Evolutionary conservation across 345 rosid species (phyloP), one percentile per base, ranked within the genome.

Genomic region (Rhodomyrtus tomentosa): DNA sequence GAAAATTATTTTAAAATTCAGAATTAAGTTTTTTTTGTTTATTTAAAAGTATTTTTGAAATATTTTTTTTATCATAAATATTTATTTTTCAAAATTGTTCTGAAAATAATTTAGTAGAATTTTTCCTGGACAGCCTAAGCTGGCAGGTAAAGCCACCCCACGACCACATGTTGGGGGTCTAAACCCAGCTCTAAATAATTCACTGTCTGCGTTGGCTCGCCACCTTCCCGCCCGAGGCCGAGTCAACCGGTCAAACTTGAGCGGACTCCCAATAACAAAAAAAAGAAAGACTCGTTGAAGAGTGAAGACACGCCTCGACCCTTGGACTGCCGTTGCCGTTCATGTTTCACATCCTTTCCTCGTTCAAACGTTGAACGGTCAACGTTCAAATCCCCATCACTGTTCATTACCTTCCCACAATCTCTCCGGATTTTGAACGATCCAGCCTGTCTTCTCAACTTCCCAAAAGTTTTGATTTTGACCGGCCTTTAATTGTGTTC

Each of bases 231-330:
- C 55, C 40, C 21, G 40, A 20, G 24, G 76, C 42, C 76, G 24
- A 62, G 76, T 62, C 76, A 62, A 62, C 76, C 76, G 76, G 42
- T 62, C 76, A 62, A 62, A 62, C 76, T 38, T 59, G 38, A 59
- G 73, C 73, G 21, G 38, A 59, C 38, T 29, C 52, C 52, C 52
- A 50, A 50, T 50, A 13, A 50, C 15, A 50, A 50, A 50, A 13
- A 14, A 50, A 32, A 16, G 76, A 62, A 42, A 7, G 40, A 9
- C 73, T 22, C 42, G 4, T 40, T 5, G 2, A 52, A n/a, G n/a
- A n/a, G n/a, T n/a, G n/a, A n/a, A n/a, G n/a, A n/a, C n/a, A n/a
- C n/a, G 22, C 25, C 58, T 62, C 42, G 76, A 5, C 8, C 24
- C 76, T 62, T 4, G 20, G 76, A 32, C 76, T 7, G 76, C 76